Evolutionary conservation across 2,329 filamentous ascomycete genomes (phyloP).

Genomic region (Aspergillus sp.): DNA sequence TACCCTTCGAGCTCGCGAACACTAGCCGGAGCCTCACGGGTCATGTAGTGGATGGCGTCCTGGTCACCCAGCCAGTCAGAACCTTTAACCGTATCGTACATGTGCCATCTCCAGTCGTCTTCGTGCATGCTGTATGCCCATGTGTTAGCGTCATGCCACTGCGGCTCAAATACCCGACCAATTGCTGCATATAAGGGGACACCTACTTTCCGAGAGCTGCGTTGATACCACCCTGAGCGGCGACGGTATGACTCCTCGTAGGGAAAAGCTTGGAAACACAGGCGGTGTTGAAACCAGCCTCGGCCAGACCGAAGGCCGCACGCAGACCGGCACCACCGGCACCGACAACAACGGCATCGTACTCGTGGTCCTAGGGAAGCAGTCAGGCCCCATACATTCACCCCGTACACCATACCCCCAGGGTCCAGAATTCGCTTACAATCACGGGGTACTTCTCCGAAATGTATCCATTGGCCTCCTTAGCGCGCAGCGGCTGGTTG

Average conservation of each 20-base stretch:
- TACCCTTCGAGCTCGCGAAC: constrained; percentile 96
- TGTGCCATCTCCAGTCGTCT: constrained; percentile 98
- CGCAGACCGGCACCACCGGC: constrained; percentile 57
- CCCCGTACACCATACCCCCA: not conserved
- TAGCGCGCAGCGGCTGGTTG: constrained; percentile 77
- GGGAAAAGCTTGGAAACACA: constrained; percentile 59
- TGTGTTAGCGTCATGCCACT: constrained; percentile 11
- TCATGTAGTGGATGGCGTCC: constrained; percentile 98
- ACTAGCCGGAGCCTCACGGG: constrained; percentile 79
- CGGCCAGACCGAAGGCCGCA: constrained; percentile 56
- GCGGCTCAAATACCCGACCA: not conserved
- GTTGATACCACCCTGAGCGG: constrained; percentile 58
- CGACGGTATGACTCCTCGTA: constrained; percentile 57
- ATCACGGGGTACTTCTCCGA: constrained; percentile 91
- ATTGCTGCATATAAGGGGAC: not conserved
- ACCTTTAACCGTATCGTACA: constrained; percentile 98
- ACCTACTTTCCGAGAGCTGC: constrained; percentile 38
- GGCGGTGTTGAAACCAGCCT: constrained; percentile 57
- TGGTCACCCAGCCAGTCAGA: constrained; percentile 97
- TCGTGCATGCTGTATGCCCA: constrained; percentile 71
- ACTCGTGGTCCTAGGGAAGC: constrained; percentile 73
- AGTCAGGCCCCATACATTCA: constrained; percentile 11
- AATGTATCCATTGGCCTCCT: constrained; percentile 82
- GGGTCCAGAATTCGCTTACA: constrained; percentile 46
- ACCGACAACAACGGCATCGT: constrained; percentile 83